Base-by-base conservation (phyloP, 139 green algal species). In the Picocystis salinarum region DNA sequence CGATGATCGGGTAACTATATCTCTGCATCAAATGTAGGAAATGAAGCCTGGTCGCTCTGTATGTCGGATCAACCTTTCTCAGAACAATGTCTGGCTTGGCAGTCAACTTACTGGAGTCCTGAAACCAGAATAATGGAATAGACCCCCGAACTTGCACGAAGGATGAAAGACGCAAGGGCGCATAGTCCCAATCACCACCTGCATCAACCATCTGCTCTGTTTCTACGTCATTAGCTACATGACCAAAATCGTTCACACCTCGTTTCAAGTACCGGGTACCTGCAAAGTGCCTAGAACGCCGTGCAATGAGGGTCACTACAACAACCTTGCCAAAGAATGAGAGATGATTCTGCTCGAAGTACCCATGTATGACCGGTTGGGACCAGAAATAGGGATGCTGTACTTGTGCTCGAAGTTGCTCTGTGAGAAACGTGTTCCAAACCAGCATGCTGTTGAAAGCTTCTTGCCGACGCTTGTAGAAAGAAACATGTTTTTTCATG, bases 171-270 rank as follows among this genome's bases (percentile, higher is more conserved):
- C 22, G 26, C 23, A 12, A 48, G 20, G 46, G 5, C 9, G 33
- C 54, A 20, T 63, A 40, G 17, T 50, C 42, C 30, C 20, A 49
- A 13, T 19, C 10, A 7, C 45, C 6, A 23, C 24, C n/a, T 9
- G 7, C 44, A 12, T 50, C 31, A 15, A 70, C 48, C 15, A 75
- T 59, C 57, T 88, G 76, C 74, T 88, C 84, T 24, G 69, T 73
- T 67, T 94, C 84, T 45, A 95, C 86, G 40, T 96, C 84, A 52
- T 96, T 96, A 6, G 86, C 86, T 19, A 92, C 78, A 9, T 73
- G 62, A 30, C 83, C 82, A 11, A 59, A 33, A 39, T 82, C 75
- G 45, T 74, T 93, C 30, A 93, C 60, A 30, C 85, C 85, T 0
- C 85, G 64, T 76, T 94, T 96, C 40, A 79, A 64, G 58, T 83